Base-by-base conservation (phyloP, 176 grass and related monocot genomes). In the Triticum urartu region DNA sequence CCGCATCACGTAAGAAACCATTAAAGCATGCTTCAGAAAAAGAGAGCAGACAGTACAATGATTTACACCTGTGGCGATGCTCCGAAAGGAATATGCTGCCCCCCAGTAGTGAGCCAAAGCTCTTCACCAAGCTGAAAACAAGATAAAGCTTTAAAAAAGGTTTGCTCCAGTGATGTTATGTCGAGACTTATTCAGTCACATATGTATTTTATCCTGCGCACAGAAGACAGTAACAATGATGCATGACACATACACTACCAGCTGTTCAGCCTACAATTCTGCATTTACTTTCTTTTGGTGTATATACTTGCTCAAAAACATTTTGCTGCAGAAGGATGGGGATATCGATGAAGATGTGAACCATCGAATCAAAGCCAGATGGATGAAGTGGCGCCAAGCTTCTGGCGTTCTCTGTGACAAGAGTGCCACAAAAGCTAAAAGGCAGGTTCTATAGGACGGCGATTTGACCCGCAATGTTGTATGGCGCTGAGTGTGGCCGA, bases 31-130 rank as follows among this genome's bases (percentile, higher is more conserved):
- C 54, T 64, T 65, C 63, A 64, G 5, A 70, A 71, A 83, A 12
- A 28, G 42, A 28, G 36, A 62, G 10, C 17, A 86, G 15, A 79
- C 33, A 0, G 6, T 67, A 39, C 39, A 79, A 68, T 54, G 61
- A 43, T 65, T 13, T 18, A 90, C 92, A 90, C 97, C 92, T 99
- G 97, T 36, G 97, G 97, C 58, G 97, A 99, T 88, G 94, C 90
- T 89, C 94, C 97, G 28, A 99, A 99, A 87, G 94, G 92, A 83
- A 99, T 94, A 85, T 87, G 89, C n/a, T 99, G 94, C 1, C 87
- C 92, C 40, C 97, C 97, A 65, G 87, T 87, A 18, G 94, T 99
- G 88, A 99, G 94, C 92, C 86, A 93, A 83, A 99, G 83, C 66
- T 95, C 97, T 84, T 99, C 94, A 14, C 97, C 90, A 79, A 99